Base-by-base conservation (phyloP, 805 yeast species). In the Teunomyces stri region DNA sequence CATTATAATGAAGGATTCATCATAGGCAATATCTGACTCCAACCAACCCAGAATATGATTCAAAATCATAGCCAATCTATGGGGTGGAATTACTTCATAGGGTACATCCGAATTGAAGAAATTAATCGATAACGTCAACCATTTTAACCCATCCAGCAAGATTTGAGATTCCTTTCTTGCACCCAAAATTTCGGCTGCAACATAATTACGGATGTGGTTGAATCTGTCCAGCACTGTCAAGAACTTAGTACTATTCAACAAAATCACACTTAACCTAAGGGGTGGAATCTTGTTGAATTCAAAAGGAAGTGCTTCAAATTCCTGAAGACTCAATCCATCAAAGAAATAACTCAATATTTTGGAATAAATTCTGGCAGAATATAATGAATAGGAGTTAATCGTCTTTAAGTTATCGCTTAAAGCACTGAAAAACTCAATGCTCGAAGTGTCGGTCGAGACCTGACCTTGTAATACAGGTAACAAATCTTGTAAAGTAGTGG, bases 141-240 rank as follows among this genome's bases (percentile, higher is more conserved):
- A 74, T 12, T 61, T 63, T 30, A 80, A 59, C 0, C 85, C 85
- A 2, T 59, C 59, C 2, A 57, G 41, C 6, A 73, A 44, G 10
- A 83, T 70, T 28, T 76, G 76, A 0, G 62, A 44, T 5, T 59
- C 53, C 2, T 74, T 55, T 43, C 70, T 72, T 2, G 78, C 65
- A 1, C 89, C 88, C 40, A 85, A 67, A 16, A 86, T 59, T 54
- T 84, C 89, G 1, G 91, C 80, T 11, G 82, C 82, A n/a, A 79
- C 67, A 46, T 74, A 72, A 52, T 82, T 85, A 52, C 90, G 75
- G 7, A 79, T 53, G 49, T 83, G 73, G 13, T 77, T 83, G 29
- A 79, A 69, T 31, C 68, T 65, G 0, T 64, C 48, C 7, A 74
- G 59, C 0, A 64, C 44, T 1, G 72, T 56, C 29, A 75, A 60